phyloP scores from a whole-genome alignment of 495 filamentous ascomycete species.

The Xylaria intraflava region DNA sequence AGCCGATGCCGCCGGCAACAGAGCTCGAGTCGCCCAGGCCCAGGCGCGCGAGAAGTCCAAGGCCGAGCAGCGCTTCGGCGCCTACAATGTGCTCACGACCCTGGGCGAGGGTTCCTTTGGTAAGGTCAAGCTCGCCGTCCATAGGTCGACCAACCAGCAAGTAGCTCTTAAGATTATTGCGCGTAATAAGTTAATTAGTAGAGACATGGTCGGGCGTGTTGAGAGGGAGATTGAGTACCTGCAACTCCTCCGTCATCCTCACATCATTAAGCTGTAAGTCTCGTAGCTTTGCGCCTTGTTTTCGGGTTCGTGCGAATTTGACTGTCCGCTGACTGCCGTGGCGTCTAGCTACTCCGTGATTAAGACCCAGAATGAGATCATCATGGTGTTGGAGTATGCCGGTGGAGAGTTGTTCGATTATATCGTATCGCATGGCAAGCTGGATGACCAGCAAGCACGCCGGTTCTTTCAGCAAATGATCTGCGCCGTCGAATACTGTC shows the following conservation, averaged over 20 bases:
- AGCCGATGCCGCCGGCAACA: conserved; percentile 33
- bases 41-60: conserved; percentile 39
- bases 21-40: conserved; percentile 24
- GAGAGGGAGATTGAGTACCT: conserved; percentile 98
- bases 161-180: conserved; percentile 97
- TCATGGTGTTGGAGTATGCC: conserved; percentile 98
- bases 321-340: conserved; percentile 3
- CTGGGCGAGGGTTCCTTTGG: conserved; percentile 96
- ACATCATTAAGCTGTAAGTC: conserved; percentile 95
- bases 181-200: conserved; percentile 85
- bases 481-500: conserved; percentile 98
- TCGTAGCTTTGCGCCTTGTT: not conserved
- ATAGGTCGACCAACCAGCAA: conserved; percentile 83
- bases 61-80: conserved; percentile 74
- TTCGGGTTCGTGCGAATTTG: not conserved
- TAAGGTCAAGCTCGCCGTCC: conserved; percentile 94
- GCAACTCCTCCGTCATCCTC: conserved; percentile 88
- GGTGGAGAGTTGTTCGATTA: conserved; percentile 97
- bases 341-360: conserved; percentile 83
- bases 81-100: conserved; percentile 83
- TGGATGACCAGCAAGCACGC: conserved; percentile 81
- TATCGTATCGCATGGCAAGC: conserved; percentile 82
- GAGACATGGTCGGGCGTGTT: conserved; percentile 94
- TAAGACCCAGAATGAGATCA: conserved; percentile 85
- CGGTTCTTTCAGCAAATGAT: conserved; percentile 99